phyloP scores from a whole-genome alignment of 2,329 filamentous ascomycete genomes.

The Hypoxylon sp. region DNA sequence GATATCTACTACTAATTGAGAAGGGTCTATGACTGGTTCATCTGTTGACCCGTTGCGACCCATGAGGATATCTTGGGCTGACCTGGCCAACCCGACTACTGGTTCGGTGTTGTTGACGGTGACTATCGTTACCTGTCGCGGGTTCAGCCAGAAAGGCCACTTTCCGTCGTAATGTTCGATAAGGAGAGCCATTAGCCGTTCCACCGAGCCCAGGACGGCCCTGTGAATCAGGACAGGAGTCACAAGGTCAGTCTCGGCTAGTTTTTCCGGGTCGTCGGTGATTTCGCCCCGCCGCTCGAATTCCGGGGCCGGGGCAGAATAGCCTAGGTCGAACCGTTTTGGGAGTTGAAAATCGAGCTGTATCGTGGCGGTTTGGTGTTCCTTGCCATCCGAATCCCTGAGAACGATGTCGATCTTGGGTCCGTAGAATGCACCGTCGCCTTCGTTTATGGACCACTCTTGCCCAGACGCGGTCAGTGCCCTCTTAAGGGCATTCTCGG shows the following conservation, averaged over 20 bases:
- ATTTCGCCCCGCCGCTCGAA: constrained; percentile 62
- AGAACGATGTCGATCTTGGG: constrained; percentile 91
- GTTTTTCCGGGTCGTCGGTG: constrained; percentile 56
- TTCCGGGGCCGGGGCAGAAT: constrained; percentile 73
- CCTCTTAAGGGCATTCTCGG: constrained; percentile 70
- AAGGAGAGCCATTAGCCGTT: constrained; percentile 83
- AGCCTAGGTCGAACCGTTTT: constrained; percentile 79
- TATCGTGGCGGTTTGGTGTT: constrained; percentile 88
- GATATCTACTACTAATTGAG: constrained; percentile 72
- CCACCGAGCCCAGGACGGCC: constrained; percentile 83
- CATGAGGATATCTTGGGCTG: constrained; percentile 58
- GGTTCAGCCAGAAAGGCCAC: constrained; percentile 91
- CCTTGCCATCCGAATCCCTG: constrained; percentile 80
- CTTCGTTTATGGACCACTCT: constrained; percentile 77
- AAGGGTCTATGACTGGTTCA: constrained; percentile 60
- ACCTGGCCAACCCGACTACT: constrained; percentile 59
- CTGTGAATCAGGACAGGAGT: constrained; percentile 84
- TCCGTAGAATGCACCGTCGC: constrained; percentile 89
- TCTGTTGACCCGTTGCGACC: constrained; percentile 51
- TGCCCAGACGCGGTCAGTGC: constrained; percentile 70
- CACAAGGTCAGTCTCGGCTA: constrained; percentile 65
- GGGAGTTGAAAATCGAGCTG: constrained; percentile 92
- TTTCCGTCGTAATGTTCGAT: constrained; percentile 83
- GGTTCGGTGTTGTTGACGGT: constrained; percentile 70
- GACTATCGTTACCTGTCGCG: constrained; percentile 77